phyloP scores from a whole-genome alignment of 768 basidiomycete genomes.

The Leccinellum luteum region DNA sequence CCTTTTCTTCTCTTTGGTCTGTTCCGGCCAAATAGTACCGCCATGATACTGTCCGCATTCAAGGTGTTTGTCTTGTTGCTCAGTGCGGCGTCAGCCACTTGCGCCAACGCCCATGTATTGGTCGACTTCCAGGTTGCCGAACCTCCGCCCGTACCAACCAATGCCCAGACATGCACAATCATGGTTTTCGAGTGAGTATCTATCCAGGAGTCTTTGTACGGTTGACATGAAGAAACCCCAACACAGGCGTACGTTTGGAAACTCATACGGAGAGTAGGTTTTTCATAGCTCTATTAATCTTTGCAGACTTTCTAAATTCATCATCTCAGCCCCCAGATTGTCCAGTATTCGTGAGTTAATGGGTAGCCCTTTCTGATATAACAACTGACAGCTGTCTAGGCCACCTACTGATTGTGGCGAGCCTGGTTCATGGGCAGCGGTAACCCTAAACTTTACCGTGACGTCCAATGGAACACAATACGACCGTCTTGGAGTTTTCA shows the following conservation, averaged over 20 bases:
- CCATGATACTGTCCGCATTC: constrained; percentile 22
- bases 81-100: constrained; percentile 5
- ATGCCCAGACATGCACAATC: constrained; percentile 60
- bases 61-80: constrained; percentile 13
- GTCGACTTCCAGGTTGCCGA: constrained; percentile 71
- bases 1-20: neutral
- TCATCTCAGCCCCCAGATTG: constrained; percentile 54
- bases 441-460: constrained; percentile 75
- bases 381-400: constrained; percentile 33
- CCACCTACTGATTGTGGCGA: constrained; percentile 72
- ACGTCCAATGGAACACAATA: constrained; percentile 78
- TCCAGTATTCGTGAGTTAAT: constrained; percentile 51
- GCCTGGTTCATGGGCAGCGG: constrained; percentile 69
- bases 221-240: neutral
- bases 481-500: constrained; percentile 69
- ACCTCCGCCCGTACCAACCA: constrained; percentile 63
- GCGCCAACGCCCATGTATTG: constrained; percentile 30
- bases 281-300: neutral
- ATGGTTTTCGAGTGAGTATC: constrained; percentile 57
- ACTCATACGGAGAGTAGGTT: constrained; percentile 64
- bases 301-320: neutral
- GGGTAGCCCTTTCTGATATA: neutral
- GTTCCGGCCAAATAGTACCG: constrained; percentile 1
- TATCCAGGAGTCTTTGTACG: neutral
- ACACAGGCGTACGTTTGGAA: constrained; percentile 65